Base-by-base conservation (phyloP, 2,329 filamentous ascomycete species). In the Curvularia sp. region DNA sequence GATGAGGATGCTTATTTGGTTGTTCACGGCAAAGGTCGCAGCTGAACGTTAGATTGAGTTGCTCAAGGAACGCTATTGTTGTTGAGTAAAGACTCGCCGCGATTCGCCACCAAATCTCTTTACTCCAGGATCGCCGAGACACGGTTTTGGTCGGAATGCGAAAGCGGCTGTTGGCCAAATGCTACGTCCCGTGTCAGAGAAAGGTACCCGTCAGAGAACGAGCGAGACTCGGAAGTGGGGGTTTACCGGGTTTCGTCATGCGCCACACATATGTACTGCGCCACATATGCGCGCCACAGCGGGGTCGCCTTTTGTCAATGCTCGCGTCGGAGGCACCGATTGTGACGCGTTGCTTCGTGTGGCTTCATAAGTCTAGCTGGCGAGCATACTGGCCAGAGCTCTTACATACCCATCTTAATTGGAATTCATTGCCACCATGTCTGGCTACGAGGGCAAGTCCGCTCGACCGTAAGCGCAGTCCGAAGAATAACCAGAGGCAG, bases 391-490 rank as follows among this genome's bases (percentile, higher is more conserved):
- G 23, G 55, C 58, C 51, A 13, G 51, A 32, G 36, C 21, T 21
- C 36, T 28, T 28, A 49, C 38, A 41, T 49, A 27, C 34, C 34
- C 45, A 39, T 23, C 18, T 74, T 19, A 23, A 18, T 65, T 13
- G 72, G 60, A 13, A 71, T 18, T 46, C 27, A 57, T 48, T 48
- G 55, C 59, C 57, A 67, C 49, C 45, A 81, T 81, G 80, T 81
- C 80, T 55, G 78, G 78, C 61, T 82, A 82, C 74, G 79, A 82
- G 71, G 79, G 80, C 76, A 66, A 66, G 66, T 57, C 47, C 32
- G 13, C 45, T 49, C 53, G n/a, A 32, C 10, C 43, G 21, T n/a
- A 36, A 27, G 52, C 7, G 32, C 7, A 58, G 59, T 63, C 10
- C 57, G 68, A 55, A 49, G 45, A 49, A 46, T 71, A 54, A 71